Evolutionary conservation across 257 asterid species (phyloP).

Genomic region (Solanum pimpinellifolium): DNA sequence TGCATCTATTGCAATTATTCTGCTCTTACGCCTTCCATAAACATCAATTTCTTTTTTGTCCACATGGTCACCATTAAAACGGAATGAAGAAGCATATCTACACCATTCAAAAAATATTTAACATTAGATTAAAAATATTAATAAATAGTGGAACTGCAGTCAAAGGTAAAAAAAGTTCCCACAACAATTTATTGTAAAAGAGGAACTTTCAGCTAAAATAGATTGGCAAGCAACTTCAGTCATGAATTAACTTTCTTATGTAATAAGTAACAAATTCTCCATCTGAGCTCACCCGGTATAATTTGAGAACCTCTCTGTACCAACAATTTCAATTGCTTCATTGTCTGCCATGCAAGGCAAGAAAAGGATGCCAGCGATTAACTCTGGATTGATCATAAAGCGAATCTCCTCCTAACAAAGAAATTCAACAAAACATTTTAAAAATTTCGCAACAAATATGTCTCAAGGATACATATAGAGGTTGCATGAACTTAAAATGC

Average conservation of each 20-base stretch:
- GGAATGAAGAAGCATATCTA: conserved; percentile 77
- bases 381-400: conserved; percentile 89
- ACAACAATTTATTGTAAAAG: background rate
- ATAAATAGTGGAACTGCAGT: background rate
- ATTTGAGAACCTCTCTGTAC: conserved; percentile 81
- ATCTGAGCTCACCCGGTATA: conserved; percentile 45
- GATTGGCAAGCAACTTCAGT: background rate
- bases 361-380: conserved; percentile 67
- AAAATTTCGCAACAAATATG: background rate
- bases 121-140: background rate
- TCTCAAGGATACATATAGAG: background rate
- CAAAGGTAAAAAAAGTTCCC: background rate
- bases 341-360: conserved; percentile 70
- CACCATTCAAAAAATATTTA: background rate
- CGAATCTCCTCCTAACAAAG: conserved; percentile 67
- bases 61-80: conserved; percentile 45
- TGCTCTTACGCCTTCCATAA: conserved; percentile 57
- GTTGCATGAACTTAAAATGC: background rate
- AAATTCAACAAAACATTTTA: background rate
- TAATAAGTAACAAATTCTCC: background rate
- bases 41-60: conserved; percentile 48
- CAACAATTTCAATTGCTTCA: conserved; percentile 84
- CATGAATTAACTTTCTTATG: background rate
- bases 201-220: background rate
- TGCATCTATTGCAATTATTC: conserved; percentile 78